Conservation (phyloP, 2,329 filamentous ascomycete species). For the Tolypocladium amazonense region DNA sequence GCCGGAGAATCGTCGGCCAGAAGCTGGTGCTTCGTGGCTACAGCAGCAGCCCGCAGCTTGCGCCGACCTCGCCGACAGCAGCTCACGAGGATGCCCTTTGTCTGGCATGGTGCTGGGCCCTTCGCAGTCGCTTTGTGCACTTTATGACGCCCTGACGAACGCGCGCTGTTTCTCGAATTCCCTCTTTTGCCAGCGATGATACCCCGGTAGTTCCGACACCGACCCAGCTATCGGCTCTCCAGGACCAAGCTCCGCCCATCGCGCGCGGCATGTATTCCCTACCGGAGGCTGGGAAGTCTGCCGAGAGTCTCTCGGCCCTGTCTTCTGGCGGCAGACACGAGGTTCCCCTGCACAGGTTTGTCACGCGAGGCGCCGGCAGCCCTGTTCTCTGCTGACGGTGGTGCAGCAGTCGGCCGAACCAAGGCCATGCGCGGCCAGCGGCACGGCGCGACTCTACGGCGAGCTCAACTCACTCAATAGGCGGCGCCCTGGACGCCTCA, state of each 20-base stretch:
- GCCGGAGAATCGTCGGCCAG: constrained; percentile 8
- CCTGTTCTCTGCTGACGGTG: constrained; percentile 10
- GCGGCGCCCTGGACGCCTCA: constrained; percentile 69
- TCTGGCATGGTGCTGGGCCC: background rate
- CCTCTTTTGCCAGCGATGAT: constrained; percentile 31
- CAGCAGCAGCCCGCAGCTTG: background rate
- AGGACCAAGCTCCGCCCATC: constrained; percentile 2
- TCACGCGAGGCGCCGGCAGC: background rate
- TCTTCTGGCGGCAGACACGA: constrained; percentile 41
- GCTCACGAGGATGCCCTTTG: background rate
- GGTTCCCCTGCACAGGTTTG: constrained; percentile 49
- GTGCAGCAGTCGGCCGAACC: constrained; percentile 29
- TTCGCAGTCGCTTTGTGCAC: background rate
- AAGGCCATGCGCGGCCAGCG: constrained; percentile 32
- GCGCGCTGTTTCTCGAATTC: background rate
- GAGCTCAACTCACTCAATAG: constrained; percentile 80
- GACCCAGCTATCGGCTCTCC: constrained; percentile 21
- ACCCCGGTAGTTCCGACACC: constrained; percentile 29
- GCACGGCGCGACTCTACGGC: constrained; percentile 70
- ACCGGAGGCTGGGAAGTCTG: constrained; percentile 49
- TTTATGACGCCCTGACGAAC: background rate
- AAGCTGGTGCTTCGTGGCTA: constrained; percentile 11
- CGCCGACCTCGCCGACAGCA: background rate
- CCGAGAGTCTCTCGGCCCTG: constrained; percentile 51
- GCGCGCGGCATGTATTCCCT: constrained; percentile 46